phyloP scores from a whole-genome alignment of 208 protist genomes.

The Zelonia costaricensis region DNA sequence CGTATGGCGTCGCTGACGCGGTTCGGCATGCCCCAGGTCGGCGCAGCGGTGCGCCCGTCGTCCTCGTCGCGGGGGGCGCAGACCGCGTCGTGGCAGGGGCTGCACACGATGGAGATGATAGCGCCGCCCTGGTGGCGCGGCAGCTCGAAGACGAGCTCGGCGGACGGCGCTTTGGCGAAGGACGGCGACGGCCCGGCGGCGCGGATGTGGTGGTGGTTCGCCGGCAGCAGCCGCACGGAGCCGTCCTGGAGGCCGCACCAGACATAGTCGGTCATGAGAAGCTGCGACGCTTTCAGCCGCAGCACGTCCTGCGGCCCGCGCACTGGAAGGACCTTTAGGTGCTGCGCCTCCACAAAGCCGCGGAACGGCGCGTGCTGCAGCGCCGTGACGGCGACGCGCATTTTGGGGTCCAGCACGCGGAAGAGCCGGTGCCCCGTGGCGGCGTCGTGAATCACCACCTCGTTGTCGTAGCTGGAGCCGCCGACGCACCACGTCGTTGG shows the following conservation, averaged over 20 bases:
- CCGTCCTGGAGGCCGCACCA: conserved; percentile 89
- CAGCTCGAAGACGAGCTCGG: conserved; percentile 82
- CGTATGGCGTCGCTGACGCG: conserved; percentile 65
- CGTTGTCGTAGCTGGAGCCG: conserved; percentile 45
- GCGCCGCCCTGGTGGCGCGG: conserved; percentile 75
- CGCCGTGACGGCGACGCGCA: conserved; percentile 56
- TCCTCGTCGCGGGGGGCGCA: conserved; percentile 32
- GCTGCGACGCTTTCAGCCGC: conserved; percentile 47
- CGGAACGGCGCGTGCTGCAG: conserved; percentile 83
- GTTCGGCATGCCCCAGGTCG: conserved; percentile 22
- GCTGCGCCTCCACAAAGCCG: conserved; percentile 62
- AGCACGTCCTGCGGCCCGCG: conserved; percentile 60
- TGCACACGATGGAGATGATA: conserved; percentile 73
- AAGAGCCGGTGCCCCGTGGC: conserved; percentile 51
- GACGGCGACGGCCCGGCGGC: conserved; percentile 50
- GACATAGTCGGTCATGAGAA: conserved; percentile 85
- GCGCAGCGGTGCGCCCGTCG: too few relatives aligned
- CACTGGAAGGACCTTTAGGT: conserved; percentile 67
- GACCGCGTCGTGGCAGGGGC: conserved; percentile 61
- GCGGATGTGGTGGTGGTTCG: conserved; percentile 48
- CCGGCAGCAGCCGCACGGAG: conserved; percentile 75
- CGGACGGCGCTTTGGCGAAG: conserved; percentile 46
- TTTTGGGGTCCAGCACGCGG: conserved; percentile 68
- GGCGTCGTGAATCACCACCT: conserved; percentile 55
- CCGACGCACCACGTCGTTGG: conserved; percentile 61